Evolutionary conservation across 352 stramenopile genomes (phyloP).

Genomic region (Pythium guiyangense): DNA sequence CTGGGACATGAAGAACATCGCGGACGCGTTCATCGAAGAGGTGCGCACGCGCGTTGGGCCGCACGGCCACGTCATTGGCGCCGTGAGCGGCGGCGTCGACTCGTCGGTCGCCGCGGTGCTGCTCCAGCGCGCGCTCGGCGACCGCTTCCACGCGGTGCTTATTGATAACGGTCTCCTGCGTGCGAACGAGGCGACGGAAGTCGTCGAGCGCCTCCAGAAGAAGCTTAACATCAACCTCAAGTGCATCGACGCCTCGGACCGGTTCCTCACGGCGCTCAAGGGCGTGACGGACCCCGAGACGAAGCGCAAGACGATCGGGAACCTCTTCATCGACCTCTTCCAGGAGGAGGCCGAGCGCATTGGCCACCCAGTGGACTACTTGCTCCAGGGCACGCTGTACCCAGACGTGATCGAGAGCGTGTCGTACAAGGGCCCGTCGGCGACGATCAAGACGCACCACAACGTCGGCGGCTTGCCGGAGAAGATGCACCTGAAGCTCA

Average conservation of each 20-base stretch:
- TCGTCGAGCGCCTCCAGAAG: constrained; percentile 86
- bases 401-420: constrained; percentile 99
- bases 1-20: constrained; percentile 98
- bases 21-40: constrained; percentile 85
- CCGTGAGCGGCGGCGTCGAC: constrained; percentile 98
- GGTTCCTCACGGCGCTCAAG: constrained; percentile 92
- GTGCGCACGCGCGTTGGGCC: constrained; percentile 91
- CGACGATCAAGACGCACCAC: constrained; percentile 99
- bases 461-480: constrained; percentile 98
- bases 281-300: constrained; percentile 96
- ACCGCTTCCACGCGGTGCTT: constrained; percentile 98
- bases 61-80: constrained; percentile 96
- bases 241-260: constrained; percentile 95
- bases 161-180: constrained; percentile 99
- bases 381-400: constrained; percentile 99
- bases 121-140: constrained; percentile 95
- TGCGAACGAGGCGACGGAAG: constrained; percentile 93
- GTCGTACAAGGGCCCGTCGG: constrained; percentile 97
- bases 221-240: constrained; percentile 96
- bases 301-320: constrained; percentile 99
- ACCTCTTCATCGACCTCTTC: constrained; percentile 99
- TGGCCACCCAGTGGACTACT: constrained; percentile 86
- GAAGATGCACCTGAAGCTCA: constrained; percentile 98
- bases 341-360: constrained; percentile 88
- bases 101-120: constrained; percentile 98